Evolutionary conservation across 2,329 filamentous ascomycete species (phyloP), one percentile per base, ranked within the genome.

Genomic region (Torrubiella hemipterigena): DNA sequence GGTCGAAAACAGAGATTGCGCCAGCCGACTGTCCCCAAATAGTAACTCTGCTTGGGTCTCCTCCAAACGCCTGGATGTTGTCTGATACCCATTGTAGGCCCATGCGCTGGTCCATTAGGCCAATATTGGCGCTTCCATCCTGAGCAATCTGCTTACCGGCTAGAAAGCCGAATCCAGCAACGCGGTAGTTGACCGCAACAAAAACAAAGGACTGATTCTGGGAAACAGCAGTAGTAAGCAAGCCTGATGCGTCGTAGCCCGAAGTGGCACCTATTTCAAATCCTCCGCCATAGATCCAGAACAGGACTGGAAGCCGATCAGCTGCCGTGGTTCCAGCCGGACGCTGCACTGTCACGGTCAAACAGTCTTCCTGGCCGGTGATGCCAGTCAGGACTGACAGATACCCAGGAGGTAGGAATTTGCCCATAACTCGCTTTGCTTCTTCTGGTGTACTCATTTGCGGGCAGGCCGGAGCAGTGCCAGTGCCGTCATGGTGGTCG

Each of bases 31-130:
- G 67, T 4, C 77, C 76, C 67, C 69, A 78, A 30, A 80, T 71
- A 0, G 74, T 79, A 6, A 80, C 73, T 39, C 71, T 73, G 4
- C 57, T 53, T 0, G 75, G 70, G 42, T 81, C 75, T 3, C 77
- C 77, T 3, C 77, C 77, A 47, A 81, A 82, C 1, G 64, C 56
- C 0, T 58, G 65, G 35, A 81, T 77, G 41, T 80, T 76, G 38
- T 77, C 70, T 4, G 69, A 64, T 0, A 76, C 62, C 76, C 76
- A 81, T 37, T 77, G 43, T 13, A 81, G 51, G 0, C 65, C 73
- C 7, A 73, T 52, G 16, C 71, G 55, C 44, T 79, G 73, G 40
- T 81, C 76, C 0, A 69, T 54, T 3, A 77, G 55, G 3, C 75
- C 75, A 3, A 76, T 45, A 38, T 80, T 81, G 2, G 66, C 47